phyloP scores from a whole-genome alignment of 441 rosid species.

The Iberis amara region DNA sequence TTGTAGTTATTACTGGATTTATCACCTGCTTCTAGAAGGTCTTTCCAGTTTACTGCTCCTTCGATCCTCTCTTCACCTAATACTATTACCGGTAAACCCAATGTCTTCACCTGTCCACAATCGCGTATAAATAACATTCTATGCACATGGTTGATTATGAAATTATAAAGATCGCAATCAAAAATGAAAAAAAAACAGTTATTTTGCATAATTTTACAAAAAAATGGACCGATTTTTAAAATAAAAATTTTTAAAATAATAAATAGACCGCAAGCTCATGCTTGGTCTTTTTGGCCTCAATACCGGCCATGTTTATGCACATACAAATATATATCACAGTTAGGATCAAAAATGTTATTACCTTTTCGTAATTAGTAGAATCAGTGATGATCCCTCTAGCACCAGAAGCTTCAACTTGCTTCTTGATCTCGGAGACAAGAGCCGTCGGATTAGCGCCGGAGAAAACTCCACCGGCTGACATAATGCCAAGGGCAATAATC shows the following conservation, averaged over 20 bases:
- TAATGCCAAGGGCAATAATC: conserved; percentile 67
- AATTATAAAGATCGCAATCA: too few species aligned
- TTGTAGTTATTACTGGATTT: conserved; percentile 30
- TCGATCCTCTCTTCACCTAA: conserved; percentile 46
- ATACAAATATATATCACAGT: too few species aligned
- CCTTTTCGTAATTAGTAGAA: conserved; percentile 63
- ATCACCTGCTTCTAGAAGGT: conserved; percentile 69
- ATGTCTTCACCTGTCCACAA: conserved; percentile 47
- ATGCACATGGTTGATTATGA: too few species aligned
- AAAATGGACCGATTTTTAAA: too few species aligned
- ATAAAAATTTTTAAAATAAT: too few species aligned
- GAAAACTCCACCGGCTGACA: conserved; percentile 84
- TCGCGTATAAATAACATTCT: too few species aligned
- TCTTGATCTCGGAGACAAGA: conserved; percentile 65
- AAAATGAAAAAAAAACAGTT: too few species aligned
- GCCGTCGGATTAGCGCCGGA: conserved; percentile 83
- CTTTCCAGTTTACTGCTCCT: conserved; percentile 58
- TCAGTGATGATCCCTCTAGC: conserved; percentile 69
- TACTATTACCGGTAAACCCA: conserved; percentile 51
- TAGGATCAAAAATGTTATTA: conserved; percentile 12
- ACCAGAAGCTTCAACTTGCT: conserved; percentile 70
- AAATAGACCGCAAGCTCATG: too few species aligned
- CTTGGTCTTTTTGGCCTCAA: too few species aligned
- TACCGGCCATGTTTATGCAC: too few species aligned
- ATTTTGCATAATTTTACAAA: too few species aligned